Evolutionary conservation across 495 filamentous ascomycete species (phyloP).

Genomic region (Lophiostoma macrostomum): DNA sequence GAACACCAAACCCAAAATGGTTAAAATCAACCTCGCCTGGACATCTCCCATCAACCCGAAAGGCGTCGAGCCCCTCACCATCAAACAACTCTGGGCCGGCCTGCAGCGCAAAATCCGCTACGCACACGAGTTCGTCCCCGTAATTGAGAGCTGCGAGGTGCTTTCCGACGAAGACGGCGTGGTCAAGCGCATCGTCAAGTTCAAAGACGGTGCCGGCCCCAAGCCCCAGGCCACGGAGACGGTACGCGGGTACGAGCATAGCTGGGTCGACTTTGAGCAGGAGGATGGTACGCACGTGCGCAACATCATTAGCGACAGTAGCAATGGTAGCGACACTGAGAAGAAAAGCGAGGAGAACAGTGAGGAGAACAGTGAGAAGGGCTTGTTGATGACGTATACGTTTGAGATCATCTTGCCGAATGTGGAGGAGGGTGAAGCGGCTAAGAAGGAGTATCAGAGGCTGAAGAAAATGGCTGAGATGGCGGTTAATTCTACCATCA

Average conservation of each 20-base stretch:
- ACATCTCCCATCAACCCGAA: constrained; percentile 54
- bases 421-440: constrained; percentile 37
- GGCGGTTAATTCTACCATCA: constrained; percentile 44
- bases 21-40: constrained; percentile 48
- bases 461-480: constrained; percentile 29
- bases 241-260: constrained; percentile 24
- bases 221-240: constrained; percentile 27
- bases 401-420: constrained; percentile 52
- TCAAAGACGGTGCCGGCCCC: constrained; percentile 16
- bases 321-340: too few relatives aligned
- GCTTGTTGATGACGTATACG: constrained; percentile 54
- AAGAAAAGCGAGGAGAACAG: too few relatives aligned
- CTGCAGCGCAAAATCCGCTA: constrained; percentile 50
- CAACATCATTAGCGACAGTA: constrained; percentile 52
- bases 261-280: constrained; percentile 40
- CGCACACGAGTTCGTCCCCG: constrained; percentile 52
- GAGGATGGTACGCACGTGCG: constrained; percentile 40
- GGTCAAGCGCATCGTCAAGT: constrained; percentile 17
- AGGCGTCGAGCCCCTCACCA: constrained; percentile 43
- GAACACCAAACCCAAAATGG: constrained; percentile 39
- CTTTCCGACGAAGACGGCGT: constrained; percentile 38
- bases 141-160: constrained; percentile 46
- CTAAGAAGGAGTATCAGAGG: constrained; percentile 34
- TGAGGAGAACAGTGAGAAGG: constrained; percentile 39
- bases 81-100: constrained; percentile 51